These are phyloP conservation scores for Aspergillus carlsbadensis DNA, from an alignment of 495 filamentous ascomycete species.

Conservation along the genomic window DNA sequence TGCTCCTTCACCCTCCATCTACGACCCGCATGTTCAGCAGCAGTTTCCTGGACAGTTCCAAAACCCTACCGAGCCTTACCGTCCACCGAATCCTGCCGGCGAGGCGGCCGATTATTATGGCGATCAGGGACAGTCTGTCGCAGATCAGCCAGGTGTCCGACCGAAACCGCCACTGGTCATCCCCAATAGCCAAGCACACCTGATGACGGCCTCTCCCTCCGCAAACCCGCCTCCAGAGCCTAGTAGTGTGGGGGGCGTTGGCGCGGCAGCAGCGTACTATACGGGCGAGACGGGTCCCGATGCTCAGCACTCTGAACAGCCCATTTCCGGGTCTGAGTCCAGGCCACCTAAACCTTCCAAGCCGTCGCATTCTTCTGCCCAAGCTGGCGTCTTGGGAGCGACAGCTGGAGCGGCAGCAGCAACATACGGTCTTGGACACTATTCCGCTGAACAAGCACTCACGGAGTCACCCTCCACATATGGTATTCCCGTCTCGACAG, in stretches of 20 bases:
- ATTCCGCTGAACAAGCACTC: constrained; percentile 18
- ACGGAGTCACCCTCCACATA: constrained; percentile 23
- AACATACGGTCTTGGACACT: constrained; percentile 28
- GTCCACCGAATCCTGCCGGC: constrained; percentile 53
- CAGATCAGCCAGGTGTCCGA: constrained; percentile 59
- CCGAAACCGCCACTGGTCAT: constrained; percentile 53
- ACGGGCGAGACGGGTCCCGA: constrained; percentile 22
- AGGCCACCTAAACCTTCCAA: constrained; percentile 31
- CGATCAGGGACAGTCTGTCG: constrained; percentile 63
- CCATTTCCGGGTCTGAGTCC: constrained; percentile 18
- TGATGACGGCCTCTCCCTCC: constrained; percentile 48
- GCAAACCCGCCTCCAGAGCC: constrained; percentile 52
- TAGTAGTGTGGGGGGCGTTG: constrained; percentile 47
- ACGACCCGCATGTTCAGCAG: constrained; percentile 53
- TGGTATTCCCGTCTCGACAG: constrained; percentile 17
- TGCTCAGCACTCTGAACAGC: constrained; percentile 13
- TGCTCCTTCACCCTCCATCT: constrained; percentile 21
- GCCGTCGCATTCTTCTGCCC: constrained; percentile 19
- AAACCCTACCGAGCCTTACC: constrained; percentile 43
- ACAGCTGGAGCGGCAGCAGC: constrained; percentile 26
- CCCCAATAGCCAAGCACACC: constrained; percentile 47
- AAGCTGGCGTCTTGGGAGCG: constrained; percentile 23
- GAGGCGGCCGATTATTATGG: constrained; percentile 67
- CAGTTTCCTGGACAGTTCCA: constrained; percentile 63
- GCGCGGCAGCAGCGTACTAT: constrained; percentile 53